Conservation (phyloP, 2,329 filamentous ascomycete genomes). For the Trichoderma lentiforme region DNA sequence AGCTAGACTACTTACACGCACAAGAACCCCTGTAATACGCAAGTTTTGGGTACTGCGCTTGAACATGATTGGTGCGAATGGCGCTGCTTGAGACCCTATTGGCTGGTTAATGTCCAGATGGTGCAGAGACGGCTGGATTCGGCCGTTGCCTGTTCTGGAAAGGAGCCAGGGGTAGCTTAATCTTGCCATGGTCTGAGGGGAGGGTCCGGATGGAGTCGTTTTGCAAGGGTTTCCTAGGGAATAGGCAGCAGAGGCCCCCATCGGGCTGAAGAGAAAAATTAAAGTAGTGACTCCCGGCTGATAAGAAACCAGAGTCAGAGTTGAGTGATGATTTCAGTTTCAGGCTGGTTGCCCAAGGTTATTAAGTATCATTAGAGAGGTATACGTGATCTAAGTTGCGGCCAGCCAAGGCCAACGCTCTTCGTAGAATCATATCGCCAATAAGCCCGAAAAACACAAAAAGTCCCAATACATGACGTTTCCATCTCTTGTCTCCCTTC, state of each 20-base stretch:
- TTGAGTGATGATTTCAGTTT: not conserved
- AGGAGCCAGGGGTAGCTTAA: conserved; percentile 12
- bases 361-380: not conserved
- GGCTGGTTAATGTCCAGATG: not conserved
- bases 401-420: not conserved
- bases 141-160: conserved; percentile 5
- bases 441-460: not conserved
- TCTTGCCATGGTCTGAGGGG: not conserved
- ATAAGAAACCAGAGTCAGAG: not conserved
- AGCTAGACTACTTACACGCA: too few species aligned
- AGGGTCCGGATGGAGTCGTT: not conserved
- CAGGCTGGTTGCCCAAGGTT: not conserved
- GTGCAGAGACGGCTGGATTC: not conserved
- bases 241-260: not conserved
- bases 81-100: not conserved
- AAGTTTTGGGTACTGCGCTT: not conserved
- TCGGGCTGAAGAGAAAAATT: not conserved
- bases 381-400: not conserved
- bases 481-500: not conserved
- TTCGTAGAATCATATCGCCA: conserved; percentile 14
- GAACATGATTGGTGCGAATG: not conserved
- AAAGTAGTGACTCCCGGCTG: not conserved
- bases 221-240: not conserved
- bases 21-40: not conserved
- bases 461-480: not conserved